These are phyloP conservation scores for Termitomyces sp. DNA, from an alignment of 768 basidiomycete species.

Conservation along the genomic window DNA sequence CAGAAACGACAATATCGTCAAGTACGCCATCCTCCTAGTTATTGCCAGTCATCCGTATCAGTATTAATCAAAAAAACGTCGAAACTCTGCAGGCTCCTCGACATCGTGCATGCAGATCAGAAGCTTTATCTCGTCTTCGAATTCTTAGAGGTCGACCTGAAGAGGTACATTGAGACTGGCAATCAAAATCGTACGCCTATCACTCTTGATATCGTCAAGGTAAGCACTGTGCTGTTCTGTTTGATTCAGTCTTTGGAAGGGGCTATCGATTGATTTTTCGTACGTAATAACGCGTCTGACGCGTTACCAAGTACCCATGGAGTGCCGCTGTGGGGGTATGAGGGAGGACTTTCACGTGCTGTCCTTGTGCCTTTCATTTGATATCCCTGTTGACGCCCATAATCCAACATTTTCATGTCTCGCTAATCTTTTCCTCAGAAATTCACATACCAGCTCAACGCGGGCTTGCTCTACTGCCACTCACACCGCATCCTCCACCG, in stretches of 20 bases:
- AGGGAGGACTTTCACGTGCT: background rate
- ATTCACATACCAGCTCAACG: slow-evolving; percentile 92
- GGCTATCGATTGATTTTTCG: background rate
- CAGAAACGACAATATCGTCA: slow-evolving; percentile 93
- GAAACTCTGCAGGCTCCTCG: slow-evolving; percentile 60
- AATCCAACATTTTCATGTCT: background rate
- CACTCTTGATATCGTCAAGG: slow-evolving; percentile 72
- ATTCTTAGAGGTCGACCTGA: slow-evolving; percentile 94
- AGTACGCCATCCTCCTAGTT: slow-evolving; percentile 36
- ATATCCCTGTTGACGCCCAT: background rate
- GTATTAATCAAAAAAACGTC: background rate
- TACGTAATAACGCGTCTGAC: slow-evolving; percentile 16
- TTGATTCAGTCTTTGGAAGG: background rate
- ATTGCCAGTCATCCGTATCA: background rate
- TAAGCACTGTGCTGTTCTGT: slow-evolving; percentile 27
- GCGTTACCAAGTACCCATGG: slow-evolving; percentile 5
- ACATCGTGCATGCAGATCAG: slow-evolving; percentile 96
- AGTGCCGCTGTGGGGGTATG: background rate
- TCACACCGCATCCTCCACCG: slow-evolving; percentile 95
- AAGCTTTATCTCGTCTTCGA: slow-evolving; percentile 98
- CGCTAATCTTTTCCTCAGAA: slow-evolving; percentile 46
- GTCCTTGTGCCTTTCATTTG: background rate
- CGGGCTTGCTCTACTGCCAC: slow-evolving; percentile 91
- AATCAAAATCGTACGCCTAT: slow-evolving; percentile 71
- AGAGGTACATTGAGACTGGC: slow-evolving; percentile 92